Evolutionary conservation across 2,329 filamentous ascomycete genomes (phyloP), one percentile per base, ranked within the genome.

Genomic region (Coniella vitis): DNA sequence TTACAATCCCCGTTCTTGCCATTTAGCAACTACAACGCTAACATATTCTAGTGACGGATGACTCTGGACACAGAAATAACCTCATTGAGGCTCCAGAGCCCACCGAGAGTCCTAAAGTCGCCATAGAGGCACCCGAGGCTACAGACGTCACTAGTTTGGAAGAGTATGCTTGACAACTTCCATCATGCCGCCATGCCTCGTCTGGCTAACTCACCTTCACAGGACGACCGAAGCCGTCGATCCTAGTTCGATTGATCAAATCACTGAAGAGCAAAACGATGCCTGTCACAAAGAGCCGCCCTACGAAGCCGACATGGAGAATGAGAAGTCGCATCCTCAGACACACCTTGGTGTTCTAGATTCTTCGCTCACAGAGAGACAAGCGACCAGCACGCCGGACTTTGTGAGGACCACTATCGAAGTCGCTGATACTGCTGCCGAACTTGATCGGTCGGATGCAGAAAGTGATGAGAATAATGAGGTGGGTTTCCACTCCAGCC

Each of bases 31-130:
- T 4, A 8, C 12, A 7, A 12, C 13, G 16, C 16, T 45, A 34
- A 51, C n/a, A 17, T 4, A 4, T 36, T 37, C 8, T 31, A 65
- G 69, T 63, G 21, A 67, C 64, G 45, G 75, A 78, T 53, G 61
- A 60, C 7, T 57, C 60, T 20, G 75, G 75, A 9, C 76, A 76
- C 49, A 58, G 64, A 48, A 78, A 78, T 61, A 76, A 75, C 53
- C 50, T 73, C 17, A 49, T 76, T 32, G 62, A 61, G 17, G 61
- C 66, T n/a, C 58, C 60, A 9, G 39, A 42, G 9, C 22, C 20
- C 39, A 31, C 16, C 14, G 16, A 32, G 1, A 20, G 9, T 9
- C 22, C 39, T 12, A 17, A 42, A 29, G 12, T 16, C n/a, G 3
- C 45, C 57, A 16, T 35, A 44, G 14, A 50, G 47, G 49, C 39